Base-by-base conservation (phyloP, 805 yeast species). In the Priceomyces haplophilus region DNA sequence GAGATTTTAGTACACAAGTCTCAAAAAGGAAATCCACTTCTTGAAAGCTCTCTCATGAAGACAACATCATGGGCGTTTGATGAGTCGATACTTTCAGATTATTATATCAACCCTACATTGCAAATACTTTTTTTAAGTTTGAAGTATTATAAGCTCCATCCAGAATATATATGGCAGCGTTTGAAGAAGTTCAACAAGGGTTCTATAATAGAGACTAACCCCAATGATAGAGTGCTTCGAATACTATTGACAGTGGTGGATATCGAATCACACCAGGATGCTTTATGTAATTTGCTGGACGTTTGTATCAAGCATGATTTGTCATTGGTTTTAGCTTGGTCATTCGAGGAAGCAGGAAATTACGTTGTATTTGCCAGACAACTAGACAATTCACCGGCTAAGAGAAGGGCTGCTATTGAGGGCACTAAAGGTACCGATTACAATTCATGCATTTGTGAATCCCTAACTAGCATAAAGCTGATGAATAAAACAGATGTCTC, bases 71-170 rank as follows among this genome's bases (percentile, higher is more conserved):
- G 67, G 76, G 77, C 80, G 51, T 80, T 58, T 67, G 82, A 75
- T 72, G 46, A 71, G 64, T 50, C 74, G 62, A 55, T 85, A 68
- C 51, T 69, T 13, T 65, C 64, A 17, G 95, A 86, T 56, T 86
- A 85, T 59, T 69, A 82, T 38, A 73, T 85, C 12, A 80, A 76
- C 43, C 67, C 81, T 23, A 62, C 75, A 58, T 60, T 79, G 57
- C 75, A 76, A 43, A 75, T 83, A 1, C 52, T 86, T 0, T 84
- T 85, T 49, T 66, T 86, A 3, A 79, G 88, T 1, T 59, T 86
- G 37, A 82, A 83, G 40, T 86, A 85, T 56, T 88, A 84, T 55
- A 85, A 84, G 58, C 64, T 86, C 31, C 84, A 82, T 49, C 88
- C 90, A 0, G 91, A 85, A 51, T 85, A 86, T 52, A 73, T 86